phyloP scores from a whole-genome alignment of 257 asterid species.

The Striga asiatica region DNA sequence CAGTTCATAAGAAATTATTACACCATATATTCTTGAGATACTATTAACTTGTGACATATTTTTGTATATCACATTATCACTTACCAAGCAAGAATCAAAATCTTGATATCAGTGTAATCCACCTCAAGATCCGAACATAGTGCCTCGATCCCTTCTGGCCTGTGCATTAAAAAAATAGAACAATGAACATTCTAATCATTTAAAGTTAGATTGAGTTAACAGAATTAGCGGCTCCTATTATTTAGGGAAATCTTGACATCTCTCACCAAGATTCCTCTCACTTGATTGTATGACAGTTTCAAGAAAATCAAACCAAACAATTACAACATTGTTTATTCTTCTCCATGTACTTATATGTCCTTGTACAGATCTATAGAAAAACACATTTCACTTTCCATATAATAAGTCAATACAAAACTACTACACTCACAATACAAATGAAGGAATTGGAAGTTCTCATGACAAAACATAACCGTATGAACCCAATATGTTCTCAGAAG shows the following conservation, averaged over 20 bases:
- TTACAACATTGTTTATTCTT: not conserved
- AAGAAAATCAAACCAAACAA: not conserved
- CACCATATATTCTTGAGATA: conserved; percentile 7
- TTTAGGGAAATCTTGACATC: not conserved
- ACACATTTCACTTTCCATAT: not conserved
- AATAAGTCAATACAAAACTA: not conserved
- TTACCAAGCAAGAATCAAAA: conserved; percentile 91
- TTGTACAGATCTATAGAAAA: not conserved
- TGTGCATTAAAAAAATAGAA: conserved; percentile 21
- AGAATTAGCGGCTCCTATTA: not conserved
- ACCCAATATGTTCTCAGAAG: not conserved
- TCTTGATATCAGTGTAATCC: conserved; percentile 65
- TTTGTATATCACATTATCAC: conserved; percentile 9
- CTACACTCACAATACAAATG: not conserved
- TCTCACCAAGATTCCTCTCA: not conserved
- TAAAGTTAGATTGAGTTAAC: conserved; percentile 4
- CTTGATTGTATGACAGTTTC: not conserved
- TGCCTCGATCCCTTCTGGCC: conserved; percentile 77
- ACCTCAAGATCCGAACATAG: conserved; percentile 78
- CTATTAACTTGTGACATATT: not conserved
- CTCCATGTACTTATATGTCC: not conserved
- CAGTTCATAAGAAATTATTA: conserved; percentile 16
- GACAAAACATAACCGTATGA: not conserved
- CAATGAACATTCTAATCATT: not conserved
- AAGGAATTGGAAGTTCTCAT: not conserved